Evolutionary conservation across 208 protist species (phyloP), one percentile per base, ranked within the genome.

Genomic region (Trypanosoma avium): DNA sequence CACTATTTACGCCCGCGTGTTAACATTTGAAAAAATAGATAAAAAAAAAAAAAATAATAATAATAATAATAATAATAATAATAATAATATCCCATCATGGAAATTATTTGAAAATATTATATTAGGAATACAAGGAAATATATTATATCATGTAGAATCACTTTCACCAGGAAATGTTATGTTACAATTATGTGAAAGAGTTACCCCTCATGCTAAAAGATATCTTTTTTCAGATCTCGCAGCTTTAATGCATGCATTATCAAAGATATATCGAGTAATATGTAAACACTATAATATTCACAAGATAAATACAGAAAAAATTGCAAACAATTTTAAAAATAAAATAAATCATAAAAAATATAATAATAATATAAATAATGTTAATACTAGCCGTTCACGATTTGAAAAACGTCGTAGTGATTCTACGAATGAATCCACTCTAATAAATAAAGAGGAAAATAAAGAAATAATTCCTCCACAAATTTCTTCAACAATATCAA

Each of bases 171-270:
- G 2, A 17, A 45, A 3, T 35, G 72, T 65, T 5, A 57, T 77
- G 55, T 40, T 65, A 6, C 49, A 56, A 17, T 32, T 77, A 10
- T 71, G 60, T 40, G 72, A 77, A 30, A 33, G 65, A 27, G 58
- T 67, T 3, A 62, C 67, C 13, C 36, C 47, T 13, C 45, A 45
- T 38, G 59, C 57, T 21, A 50, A 15, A 47, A 59, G 57, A 30
- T 79, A 67, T 61, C 59, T 61, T 21, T 74, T 70, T 27, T 73
- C 73, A 6, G 73, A 79, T 54, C 9, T 65, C 1, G 57, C 67
- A 15, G 61, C 73, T 13, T 38, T 79, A 50, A 48, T 79, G 13
- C 54, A 48, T 42, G 73, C 73, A 8, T 56, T 79, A 26, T 13
- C 67, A 24, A 63, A 36, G 21, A 61, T 74, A 19, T 68, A 60